phyloP scores from a whole-genome alignment of 192 early-diverging fungal genomes.

The Lobosporangium transversale region DNA sequence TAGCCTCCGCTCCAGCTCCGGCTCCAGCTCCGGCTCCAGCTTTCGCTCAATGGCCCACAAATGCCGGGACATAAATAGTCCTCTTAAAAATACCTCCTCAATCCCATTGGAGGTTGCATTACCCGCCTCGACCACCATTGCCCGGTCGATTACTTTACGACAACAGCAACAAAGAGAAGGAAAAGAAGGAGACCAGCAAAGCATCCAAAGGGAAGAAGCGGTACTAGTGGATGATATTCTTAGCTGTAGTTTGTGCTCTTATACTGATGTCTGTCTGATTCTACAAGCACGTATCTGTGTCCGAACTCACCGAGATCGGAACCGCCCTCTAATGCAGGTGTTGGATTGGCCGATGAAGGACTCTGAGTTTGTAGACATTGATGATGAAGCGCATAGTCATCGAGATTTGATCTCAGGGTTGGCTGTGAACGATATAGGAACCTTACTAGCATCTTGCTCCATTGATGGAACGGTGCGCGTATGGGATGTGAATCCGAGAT shows the following conservation, averaged over 20 bases:
- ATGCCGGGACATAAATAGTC: no score
- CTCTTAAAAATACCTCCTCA: no score
- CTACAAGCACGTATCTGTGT: constrained; percentile 27
- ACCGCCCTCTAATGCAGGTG: constrained; percentile 24
- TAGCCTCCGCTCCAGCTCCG: no score
- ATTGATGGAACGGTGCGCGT: constrained; percentile 40
- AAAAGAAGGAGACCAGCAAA: no score
- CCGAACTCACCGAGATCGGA: constrained; percentile 8
- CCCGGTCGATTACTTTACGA: no score
- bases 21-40: no score
- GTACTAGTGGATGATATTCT: neutral
- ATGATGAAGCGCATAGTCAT: constrained; percentile 5
- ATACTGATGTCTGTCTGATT: constrained; percentile 36
- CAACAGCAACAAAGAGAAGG: no score
- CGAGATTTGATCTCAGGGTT: constrained; percentile 38
- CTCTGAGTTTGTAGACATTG: neutral
- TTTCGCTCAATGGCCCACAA: no score
- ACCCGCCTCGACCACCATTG: no score
- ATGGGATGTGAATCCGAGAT: constrained; percentile 12
- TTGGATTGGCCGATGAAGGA: constrained; percentile 18
- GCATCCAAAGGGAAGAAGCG: no score
- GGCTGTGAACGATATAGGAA: constrained; percentile 36
- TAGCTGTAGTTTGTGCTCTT: constrained; percentile 30
- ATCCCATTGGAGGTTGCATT: no score
- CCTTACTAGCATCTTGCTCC: constrained; percentile 19